These are phyloP conservation scores for Amylocarpus encephaloides DNA, from an alignment of 2,329 filamentous ascomycete genomes.

Conservation along the genomic window DNA sequence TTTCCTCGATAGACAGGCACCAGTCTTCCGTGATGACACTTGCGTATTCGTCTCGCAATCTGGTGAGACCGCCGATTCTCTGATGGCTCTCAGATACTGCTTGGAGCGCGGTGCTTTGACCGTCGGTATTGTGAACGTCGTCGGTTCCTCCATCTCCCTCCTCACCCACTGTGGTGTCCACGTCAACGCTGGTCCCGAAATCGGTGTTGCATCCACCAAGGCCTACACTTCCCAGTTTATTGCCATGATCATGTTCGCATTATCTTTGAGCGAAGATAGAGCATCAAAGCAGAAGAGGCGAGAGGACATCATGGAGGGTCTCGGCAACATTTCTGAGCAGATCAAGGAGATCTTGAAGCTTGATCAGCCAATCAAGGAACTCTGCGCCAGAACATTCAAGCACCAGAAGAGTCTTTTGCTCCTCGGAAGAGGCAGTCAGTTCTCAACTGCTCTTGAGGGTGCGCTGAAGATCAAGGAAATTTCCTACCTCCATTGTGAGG, in stretches of 20 bases:
- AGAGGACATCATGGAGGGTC: constrained; percentile 92
- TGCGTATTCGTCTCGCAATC: constrained; percentile 99
- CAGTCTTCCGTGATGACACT: constrained; percentile 98
- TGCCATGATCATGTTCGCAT: constrained; percentile 99
- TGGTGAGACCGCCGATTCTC: constrained; percentile 94
- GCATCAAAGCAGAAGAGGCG: constrained; percentile 88
- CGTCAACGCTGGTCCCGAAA: constrained; percentile 97
- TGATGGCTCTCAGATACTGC: constrained; percentile 96
- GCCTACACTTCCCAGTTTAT: constrained; percentile 99
- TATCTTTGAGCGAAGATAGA: constrained; percentile 93
- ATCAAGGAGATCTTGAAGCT: constrained; percentile 89
- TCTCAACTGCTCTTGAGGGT: constrained; percentile 93
- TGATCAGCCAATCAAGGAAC: constrained; percentile 87
- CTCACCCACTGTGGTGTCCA: constrained; percentile 99
- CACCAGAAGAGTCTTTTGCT: constrained; percentile 94
- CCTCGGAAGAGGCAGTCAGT: constrained; percentile 91
- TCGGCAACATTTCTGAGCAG: constrained; percentile 79
- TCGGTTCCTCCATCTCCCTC: constrained; percentile 96
- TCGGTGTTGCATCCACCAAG: constrained; percentile 98
- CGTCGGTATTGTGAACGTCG: constrained; percentile 97
- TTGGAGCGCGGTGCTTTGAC: constrained; percentile 95
- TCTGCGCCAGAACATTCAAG: constrained; percentile 90
- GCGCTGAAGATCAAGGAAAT: constrained; percentile 99
- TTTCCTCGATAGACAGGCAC: constrained; percentile 93
- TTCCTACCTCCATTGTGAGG: constrained; percentile 98